Conservation (phyloP, 2,329 filamentous ascomycete genomes). For the Drechslerella coelobrocha region DNA sequence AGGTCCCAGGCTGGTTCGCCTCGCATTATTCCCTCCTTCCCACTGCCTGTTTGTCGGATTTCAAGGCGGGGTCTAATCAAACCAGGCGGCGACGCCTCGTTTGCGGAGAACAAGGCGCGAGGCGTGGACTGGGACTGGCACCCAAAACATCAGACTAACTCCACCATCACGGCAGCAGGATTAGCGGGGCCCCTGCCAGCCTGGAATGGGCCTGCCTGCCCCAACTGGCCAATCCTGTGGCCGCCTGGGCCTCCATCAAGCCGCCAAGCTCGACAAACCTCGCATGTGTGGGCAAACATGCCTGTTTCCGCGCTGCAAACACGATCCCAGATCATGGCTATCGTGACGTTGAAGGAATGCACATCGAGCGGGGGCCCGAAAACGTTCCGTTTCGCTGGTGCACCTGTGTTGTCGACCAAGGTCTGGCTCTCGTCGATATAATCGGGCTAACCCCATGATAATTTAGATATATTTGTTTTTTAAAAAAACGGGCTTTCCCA, state of each 20-base stretch:
- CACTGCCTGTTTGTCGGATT: constrained; percentile 10
- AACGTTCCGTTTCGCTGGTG: not conserved
- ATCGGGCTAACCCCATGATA: not conserved
- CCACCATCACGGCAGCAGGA: constrained; percentile 9
- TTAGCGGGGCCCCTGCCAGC: constrained; percentile 6
- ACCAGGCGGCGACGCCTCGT: constrained; percentile 19
- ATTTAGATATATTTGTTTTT: not conserved
- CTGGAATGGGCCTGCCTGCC: constrained; percentile 18
- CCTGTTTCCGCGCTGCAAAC: constrained; percentile 13
- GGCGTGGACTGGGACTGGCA: constrained; percentile 23
- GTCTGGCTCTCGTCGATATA: not conserved
- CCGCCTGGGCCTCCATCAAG: constrained; percentile 29
- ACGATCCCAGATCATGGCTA: too few relatives aligned
- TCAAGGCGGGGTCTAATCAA: constrained; percentile 35
- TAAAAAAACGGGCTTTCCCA: too few relatives aligned
- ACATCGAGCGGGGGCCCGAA: constrained; percentile 1
- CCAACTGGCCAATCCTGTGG: constrained; percentile 20
- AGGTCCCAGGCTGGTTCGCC: constrained; percentile 12
- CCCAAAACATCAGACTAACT: constrained; percentile 19
- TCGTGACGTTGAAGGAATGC: constrained; percentile 31
- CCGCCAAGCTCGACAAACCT: constrained; percentile 47
- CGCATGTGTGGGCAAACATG: constrained; percentile 39
- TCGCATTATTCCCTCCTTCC: constrained; percentile 8
- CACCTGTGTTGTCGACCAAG: constrained; percentile 14
- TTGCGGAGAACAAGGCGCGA: constrained; percentile 16